Evolutionary conservation across 75 land plant species (phyloP), one percentile per base, ranked within the genome.

Genomic region (Adiantum capillusveneris): DNA sequence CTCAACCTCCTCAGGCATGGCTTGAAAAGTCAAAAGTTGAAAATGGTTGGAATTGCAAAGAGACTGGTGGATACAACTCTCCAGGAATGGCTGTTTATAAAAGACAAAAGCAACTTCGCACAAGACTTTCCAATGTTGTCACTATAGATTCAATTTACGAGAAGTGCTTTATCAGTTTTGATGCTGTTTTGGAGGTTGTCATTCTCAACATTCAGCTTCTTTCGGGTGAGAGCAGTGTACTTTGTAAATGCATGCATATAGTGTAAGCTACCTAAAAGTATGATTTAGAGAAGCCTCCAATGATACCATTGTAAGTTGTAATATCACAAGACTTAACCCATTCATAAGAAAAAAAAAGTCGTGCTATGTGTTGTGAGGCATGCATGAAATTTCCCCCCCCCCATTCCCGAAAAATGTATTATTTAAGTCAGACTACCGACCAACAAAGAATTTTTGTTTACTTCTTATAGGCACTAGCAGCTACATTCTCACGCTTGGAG

Each of bases 401-500:
- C n/a, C n/a, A n/a, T n/a, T n/a, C n/a, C 43, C 43, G 43, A 41
- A 9, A 41, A 9, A 41, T 41, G 43, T 41, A 41, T 41, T 41
- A 41, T 41, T 9, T 41, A 41, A 9, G n/a, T 41, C 14, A 41
- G 3, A 17, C 50, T 46, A 18, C 17, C 14, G 50, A 18, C 6
- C 3, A 18, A 46, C 3, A 46, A 6, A 14, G 3, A 2, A 17
- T 46, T n/a, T 53, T 25, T 19, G 28, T 24, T 24, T 53, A 25
- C 6, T 24, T 53, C 20, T 52, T 65, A 44, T 57, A 90, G 96
- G 96, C 36, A 90, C 96, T 11, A 70, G 90, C 25, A 84, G 83
- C 14, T 78, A 82, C 58, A 67, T 87, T 81, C 79, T 91, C n/a
- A 78, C 68, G 11, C 72, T 91, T 64, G 97, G 93, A 31, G 97